Evolutionary conservation across 352 stramenopile species (phyloP).

Genomic region (Peronospora destructor): DNA sequence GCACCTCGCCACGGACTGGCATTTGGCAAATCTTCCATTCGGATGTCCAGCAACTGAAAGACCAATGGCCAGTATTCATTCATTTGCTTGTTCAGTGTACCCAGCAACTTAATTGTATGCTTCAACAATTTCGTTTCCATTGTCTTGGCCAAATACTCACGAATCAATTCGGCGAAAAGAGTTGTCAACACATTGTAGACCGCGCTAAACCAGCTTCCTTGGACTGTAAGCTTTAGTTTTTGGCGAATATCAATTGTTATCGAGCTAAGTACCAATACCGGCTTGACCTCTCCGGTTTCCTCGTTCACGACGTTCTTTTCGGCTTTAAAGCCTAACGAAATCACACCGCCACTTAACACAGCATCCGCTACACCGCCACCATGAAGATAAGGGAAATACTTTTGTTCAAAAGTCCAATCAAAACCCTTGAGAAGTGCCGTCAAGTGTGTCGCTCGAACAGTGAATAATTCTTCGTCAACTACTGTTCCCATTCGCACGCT

Average conservation of each 20-base stretch:
- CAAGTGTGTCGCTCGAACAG: conserved; percentile 64
- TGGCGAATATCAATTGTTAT: conserved; percentile 81
- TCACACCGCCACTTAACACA: conserved; percentile 58
- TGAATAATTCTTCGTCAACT: conserved; percentile 74
- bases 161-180: conserved; percentile 69
- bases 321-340: conserved; percentile 77
- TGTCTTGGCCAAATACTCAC: conserved; percentile 78
- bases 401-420: conserved; percentile 82
- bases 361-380: conserved; percentile 68
- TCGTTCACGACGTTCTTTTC: conserved; percentile 57
- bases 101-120: conserved; percentile 80
- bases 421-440: conserved; percentile 77
- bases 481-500: conserved; percentile 79
- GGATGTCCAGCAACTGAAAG: conserved; percentile 75
- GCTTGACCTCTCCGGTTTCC: conserved; percentile 58
- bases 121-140: conserved; percentile 78
- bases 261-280: conserved; percentile 70
- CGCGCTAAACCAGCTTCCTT: conserved; percentile 82
- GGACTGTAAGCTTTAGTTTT: conserved; percentile 73
- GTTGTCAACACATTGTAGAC: conserved; percentile 79
- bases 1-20: conserved; percentile 75
- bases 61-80: conserved; percentile 82
- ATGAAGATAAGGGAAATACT: conserved; percentile 83
- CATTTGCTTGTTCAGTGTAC: conserved; percentile 77
- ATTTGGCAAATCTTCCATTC: conserved; percentile 63